Evolutionary conservation across 345 rosid species (phyloP), one percentile per base, ranked within the genome.

Genomic region (Salix suchowensis): DNA sequence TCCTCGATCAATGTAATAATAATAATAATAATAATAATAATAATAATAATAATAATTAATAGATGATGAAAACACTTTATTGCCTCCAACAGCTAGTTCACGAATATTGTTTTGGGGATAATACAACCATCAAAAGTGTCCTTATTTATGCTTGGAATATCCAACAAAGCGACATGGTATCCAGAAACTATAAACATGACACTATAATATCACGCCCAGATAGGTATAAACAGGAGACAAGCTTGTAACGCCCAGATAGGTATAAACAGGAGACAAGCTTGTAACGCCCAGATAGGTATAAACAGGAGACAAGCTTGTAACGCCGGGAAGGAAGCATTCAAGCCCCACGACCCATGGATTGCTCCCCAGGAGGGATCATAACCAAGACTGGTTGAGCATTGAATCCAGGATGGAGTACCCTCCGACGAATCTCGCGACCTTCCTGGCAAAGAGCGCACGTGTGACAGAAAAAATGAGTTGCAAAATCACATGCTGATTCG

Each of bases 371-470:
- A 11, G 97, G 97, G 71, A 87, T 76, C 91, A 91, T 89, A 34
- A 85, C 93, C 79, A 89, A 70, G 28, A 91, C 85, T 24, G 96
- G 85, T 67, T 86, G 94, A 72, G 91, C 86, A 69, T 82, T 88
- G 87, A 93, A 91, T 50, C 96, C 98, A 0, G 99, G 99, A 79
- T 89, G 98, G 44, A 89, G 91, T 78, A 88, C 79, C 84, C 92
- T 87, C 46, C 97, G 90, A 21, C 98, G 97, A n/a, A 96, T 75
- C 91, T 93, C 98, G 13, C 94, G 98, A 5, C 97, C 99, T 87
- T 96, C 99, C 85, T 96, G 99, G 88, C 98, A 91, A 78, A 96
- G 91, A 6, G 99, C 96, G 55, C 98, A 93, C 10, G 77, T 21
- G 80, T 96, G 98, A 77, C 99, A 96, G 80, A 88, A 86, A 11